phyloP scores from a whole-genome alignment of 768 basidiomycete species.

The Piloderma croceum region DNA sequence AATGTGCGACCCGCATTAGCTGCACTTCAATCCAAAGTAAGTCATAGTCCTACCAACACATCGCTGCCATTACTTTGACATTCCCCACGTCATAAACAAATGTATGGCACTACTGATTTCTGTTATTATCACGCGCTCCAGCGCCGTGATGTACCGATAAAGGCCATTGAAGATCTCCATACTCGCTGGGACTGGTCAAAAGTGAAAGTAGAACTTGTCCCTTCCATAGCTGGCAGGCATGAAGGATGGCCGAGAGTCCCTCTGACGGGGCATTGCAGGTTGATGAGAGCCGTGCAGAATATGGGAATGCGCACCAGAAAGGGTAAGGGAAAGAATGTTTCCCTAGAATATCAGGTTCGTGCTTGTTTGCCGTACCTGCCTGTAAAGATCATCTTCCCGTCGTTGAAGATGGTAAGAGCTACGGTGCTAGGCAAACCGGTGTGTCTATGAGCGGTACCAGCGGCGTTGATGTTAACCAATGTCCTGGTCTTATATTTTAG shows the following conservation, averaged over 20 bases:
- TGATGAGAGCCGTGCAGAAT: not conserved
- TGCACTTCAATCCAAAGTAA: slow-evolving; percentile 28
- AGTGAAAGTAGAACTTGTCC: slow-evolving; percentile 64
- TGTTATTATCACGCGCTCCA: no score
- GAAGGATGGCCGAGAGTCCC: not conserved
- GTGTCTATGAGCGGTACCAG: not conserved
- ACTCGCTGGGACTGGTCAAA: slow-evolving; percentile 78
- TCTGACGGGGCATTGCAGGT: not conserved
- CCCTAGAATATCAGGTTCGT: slow-evolving; percentile 77
- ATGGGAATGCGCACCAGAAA: slow-evolving; percentile 43
- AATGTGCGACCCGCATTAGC: slow-evolving; percentile 60
- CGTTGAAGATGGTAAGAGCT: slow-evolving; percentile 57
- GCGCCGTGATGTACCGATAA: slow-evolving; percentile 58
- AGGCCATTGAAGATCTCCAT: slow-evolving; percentile 55
- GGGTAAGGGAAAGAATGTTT: slow-evolving; percentile 46
- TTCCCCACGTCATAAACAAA: no score
- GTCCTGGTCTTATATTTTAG: slow-evolving; percentile 28
- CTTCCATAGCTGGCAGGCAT: slow-evolving; percentile 66
- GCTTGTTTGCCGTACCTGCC: no score
- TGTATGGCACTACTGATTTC: no score
- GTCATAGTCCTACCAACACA: no score
- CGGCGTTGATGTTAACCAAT: slow-evolving; percentile 1
- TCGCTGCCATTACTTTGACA: no score
- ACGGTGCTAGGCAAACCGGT: slow-evolving; percentile 50
- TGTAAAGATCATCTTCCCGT: slow-evolving; percentile 73